phyloP scores from a whole-genome alignment of 768 basidiomycete species.

The Leccinum barrowsii region DNA sequence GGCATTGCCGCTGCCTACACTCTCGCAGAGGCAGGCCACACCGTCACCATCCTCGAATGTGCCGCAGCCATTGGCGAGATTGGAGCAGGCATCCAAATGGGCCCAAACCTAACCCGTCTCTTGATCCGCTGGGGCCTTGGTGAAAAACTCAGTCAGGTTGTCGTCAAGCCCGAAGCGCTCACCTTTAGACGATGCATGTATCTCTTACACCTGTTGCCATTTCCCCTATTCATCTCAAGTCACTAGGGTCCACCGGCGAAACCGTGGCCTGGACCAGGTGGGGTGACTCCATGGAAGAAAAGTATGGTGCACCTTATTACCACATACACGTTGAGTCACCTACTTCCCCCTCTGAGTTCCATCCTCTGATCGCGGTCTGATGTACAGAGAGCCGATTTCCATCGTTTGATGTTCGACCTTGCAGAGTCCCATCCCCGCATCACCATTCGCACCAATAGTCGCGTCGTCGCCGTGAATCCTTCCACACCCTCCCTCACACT shows the following conservation, averaged over 20 bases:
- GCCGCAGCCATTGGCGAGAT: slow-evolving; percentile 40
- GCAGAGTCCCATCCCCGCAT: slow-evolving; percentile 33
- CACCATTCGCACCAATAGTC: slow-evolving; percentile 34
- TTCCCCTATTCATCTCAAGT: not conserved
- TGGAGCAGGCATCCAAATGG: slow-evolving; percentile 51
- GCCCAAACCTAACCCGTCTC: slow-evolving; percentile 41
- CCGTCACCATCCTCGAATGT: slow-evolving; percentile 45
- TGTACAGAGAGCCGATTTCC: slow-evolving; percentile 44
- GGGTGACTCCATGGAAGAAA: slow-evolving; percentile 30
- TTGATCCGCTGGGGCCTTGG: slow-evolving; percentile 50
- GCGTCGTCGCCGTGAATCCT: slow-evolving; percentile 36
- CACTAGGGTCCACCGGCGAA: slow-evolving; percentile 30
- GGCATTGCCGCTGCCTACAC: slow-evolving; percentile 45
- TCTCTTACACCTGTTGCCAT: slow-evolving; percentile 3
- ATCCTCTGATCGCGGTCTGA: not conserved
- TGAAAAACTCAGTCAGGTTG: slow-evolving; percentile 35
- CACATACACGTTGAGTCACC: slow-evolving; percentile 31
- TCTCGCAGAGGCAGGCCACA: slow-evolving; percentile 46
- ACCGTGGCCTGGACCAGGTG: slow-evolving; percentile 36
- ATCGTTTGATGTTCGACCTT: slow-evolving; percentile 35
- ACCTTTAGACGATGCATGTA: slow-evolving; percentile 47
- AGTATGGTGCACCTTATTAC: slow-evolving; percentile 34
- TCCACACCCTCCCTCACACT: slow-evolving; percentile 35
- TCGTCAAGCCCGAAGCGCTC: slow-evolving; percentile 38
- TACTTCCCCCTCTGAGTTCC: not conserved